These are phyloP conservation scores for Telfairia occidentalis DNA, from an alignment of 331 rosid species.

Conservation along the genomic window DNA sequence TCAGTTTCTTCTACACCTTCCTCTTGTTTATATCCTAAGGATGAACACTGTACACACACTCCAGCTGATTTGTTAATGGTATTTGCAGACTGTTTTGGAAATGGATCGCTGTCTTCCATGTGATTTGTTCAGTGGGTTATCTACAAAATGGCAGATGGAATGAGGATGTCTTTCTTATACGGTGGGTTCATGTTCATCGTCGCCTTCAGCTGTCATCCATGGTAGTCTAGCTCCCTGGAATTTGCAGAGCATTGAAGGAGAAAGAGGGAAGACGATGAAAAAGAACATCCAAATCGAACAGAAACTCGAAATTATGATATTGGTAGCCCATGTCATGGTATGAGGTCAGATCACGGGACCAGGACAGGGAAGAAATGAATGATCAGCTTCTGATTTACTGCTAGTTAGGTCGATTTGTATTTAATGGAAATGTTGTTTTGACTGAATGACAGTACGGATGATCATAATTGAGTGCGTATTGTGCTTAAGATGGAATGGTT, in stretches of 20 bases:
- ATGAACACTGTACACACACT: neutral
- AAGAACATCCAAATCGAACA: neutral
- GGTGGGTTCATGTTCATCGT: slow-evolving; percentile 22
- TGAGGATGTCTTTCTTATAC: slow-evolving; percentile 18
- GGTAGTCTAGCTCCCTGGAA: slow-evolving; percentile 59
- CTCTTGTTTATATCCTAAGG: neutral
- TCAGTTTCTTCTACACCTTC: neutral
- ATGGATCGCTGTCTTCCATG: neutral
- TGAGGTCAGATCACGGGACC: neutral
- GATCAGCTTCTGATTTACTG: neutral
- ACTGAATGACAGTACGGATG: neutral
- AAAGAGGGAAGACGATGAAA: neutral
- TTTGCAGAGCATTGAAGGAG: slow-evolving; percentile 1
- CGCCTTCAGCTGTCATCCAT: slow-evolving; percentile 62
- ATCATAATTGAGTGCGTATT: neutral
- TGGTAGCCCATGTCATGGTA: neutral
- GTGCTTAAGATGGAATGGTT: neutral
- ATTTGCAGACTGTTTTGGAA: neutral
- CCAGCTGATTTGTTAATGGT: neutral
- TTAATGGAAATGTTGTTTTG: neutral
- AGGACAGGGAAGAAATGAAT: neutral
- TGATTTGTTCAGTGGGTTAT: slow-evolving; percentile 5
- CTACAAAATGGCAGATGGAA: slow-evolving; percentile 31
- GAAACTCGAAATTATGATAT: neutral
- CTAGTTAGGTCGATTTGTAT: neutral